Evolutionary conservation across 2,329 filamentous ascomycete species (phyloP).

Genomic region (Apiospora koreana): DNA sequence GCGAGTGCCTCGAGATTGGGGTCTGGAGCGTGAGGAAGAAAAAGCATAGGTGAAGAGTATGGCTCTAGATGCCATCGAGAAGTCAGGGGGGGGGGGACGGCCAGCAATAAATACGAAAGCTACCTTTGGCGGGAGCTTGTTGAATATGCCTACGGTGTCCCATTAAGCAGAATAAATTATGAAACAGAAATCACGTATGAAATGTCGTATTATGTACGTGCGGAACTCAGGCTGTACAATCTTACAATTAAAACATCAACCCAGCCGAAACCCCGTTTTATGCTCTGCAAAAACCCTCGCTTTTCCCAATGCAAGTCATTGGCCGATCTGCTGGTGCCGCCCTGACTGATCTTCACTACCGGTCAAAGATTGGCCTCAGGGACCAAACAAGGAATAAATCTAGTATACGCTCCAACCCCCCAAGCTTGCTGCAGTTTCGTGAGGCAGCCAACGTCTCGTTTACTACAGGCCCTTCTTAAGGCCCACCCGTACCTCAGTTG

Average conservation of each 20-base stretch:
- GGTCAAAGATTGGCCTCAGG: neutral
- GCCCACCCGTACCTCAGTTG: constrained; percentile 32
- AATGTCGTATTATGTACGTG: constrained; percentile 2
- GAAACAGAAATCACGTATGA: neutral
- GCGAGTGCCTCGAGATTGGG: constrained; percentile 49
- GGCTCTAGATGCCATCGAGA: neutral
- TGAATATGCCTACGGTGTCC: neutral
- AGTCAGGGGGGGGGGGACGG: neutral
- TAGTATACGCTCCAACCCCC: constrained; percentile 2
- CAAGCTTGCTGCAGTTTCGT: constrained; percentile 1
- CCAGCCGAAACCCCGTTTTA: constrained; percentile 7
- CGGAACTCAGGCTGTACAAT: neutral
- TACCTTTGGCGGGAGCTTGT: neutral
- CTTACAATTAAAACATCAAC: constrained; percentile 5
- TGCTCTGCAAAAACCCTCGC: constrained; percentile 3
- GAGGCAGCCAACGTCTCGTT: neutral
- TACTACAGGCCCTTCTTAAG: neutral
- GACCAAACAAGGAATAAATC: neutral
- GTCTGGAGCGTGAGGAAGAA: constrained; percentile 9
- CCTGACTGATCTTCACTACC: neutral
- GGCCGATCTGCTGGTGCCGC: neutral
- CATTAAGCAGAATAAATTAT: neutral
- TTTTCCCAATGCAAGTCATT: constrained; percentile 3
- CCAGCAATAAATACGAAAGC: neutral
- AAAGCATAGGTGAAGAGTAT: neutral